Evolutionary conservation across 495 filamentous ascomycete species (phyloP).

Genomic region (Penicillium chermesinum): DNA sequence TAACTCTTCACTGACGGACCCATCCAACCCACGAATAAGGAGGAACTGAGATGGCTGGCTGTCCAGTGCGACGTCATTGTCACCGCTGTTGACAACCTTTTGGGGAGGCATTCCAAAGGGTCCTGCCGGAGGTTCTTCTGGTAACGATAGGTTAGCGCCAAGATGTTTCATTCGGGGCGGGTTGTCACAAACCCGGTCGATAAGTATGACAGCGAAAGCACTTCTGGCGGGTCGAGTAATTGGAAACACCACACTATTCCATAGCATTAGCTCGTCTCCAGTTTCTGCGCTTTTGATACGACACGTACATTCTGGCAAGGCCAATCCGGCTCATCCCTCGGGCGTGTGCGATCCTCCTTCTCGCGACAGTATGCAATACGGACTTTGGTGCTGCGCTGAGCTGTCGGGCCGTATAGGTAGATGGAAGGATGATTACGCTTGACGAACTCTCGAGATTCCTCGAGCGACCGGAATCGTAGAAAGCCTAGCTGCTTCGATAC

Average conservation of each 20-base stretch:
- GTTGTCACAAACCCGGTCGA: constrained; percentile 54
- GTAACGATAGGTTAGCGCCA: constrained; percentile 14
- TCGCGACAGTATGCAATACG: constrained; percentile 55
- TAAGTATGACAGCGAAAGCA: constrained; percentile 74
- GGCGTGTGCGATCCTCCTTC: constrained; percentile 48
- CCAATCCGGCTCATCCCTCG: constrained; percentile 66
- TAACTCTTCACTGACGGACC: constrained; percentile 69
- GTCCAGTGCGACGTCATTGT: constrained; percentile 75
- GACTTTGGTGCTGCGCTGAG: constrained; percentile 53
- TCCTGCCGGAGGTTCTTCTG: constrained; percentile 21
- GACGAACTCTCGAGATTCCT: constrained; percentile 59
- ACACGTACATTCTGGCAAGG: constrained; percentile 61
- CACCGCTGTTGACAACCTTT: constrained; percentile 58
- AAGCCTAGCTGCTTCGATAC: constrained; percentile 62
- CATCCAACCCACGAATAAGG: constrained; percentile 69
- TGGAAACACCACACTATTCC: constrained; percentile 62
- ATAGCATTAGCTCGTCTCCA: constrained; percentile 1
- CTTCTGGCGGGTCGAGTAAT: constrained; percentile 61
- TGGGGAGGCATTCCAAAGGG: constrained; percentile 32
- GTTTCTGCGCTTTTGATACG: background rate
- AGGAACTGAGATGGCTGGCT: constrained; percentile 74
- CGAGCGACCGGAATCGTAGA: constrained; percentile 56
- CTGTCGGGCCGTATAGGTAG: constrained; percentile 47
- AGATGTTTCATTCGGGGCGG: background rate
- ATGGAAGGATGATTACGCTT: constrained; percentile 61